Conservation (phyloP, 495 filamentous ascomycete species). For the Xylaria intraflava region DNA sequence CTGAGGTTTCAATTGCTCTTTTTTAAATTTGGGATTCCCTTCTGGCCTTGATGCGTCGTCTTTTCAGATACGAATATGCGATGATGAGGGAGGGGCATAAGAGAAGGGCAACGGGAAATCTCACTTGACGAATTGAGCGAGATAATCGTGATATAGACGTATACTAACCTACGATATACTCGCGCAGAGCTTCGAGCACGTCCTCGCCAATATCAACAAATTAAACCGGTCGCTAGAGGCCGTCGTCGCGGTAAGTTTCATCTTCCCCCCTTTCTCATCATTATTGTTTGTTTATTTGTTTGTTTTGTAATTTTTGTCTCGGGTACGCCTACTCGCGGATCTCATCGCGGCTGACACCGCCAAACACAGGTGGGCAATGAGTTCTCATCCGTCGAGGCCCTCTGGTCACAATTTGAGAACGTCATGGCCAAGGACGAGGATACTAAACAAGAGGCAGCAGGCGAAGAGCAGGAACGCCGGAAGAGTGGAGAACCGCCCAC, state of each 20-base stretch:
- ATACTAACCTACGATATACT: neutral
- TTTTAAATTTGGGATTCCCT: no score
- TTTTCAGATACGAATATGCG: no score
- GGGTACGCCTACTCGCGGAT: neutral
- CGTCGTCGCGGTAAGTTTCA: slow-evolving; percentile 66
- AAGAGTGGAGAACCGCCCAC: slow-evolving; percentile 13
- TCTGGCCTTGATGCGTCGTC: no score
- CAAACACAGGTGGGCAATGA: slow-evolving; percentile 80
- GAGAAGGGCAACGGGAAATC: neutral
- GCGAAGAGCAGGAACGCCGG: slow-evolving; percentile 27
- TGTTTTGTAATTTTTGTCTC: neutral
- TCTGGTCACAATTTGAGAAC: slow-evolving; percentile 95
- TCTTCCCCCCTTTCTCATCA: neutral
- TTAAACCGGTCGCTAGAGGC: slow-evolving; percentile 88
- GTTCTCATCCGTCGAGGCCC: slow-evolving; percentile 89
- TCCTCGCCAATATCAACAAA: slow-evolving; percentile 93
- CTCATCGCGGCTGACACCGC: neutral
- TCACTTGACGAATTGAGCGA: neutral
- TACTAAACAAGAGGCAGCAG: slow-evolving; percentile 32
- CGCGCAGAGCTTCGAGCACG: slow-evolving; percentile 76
- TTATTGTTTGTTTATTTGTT: neutral
- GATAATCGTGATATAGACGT: neutral
- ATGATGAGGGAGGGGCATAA: neutral
- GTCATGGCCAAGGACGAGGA: slow-evolving; percentile 79
- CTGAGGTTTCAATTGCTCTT: neutral